Evolutionary conservation across 2,329 filamentous ascomycete genomes (phyloP).

Genomic region (Fusarium sp.): DNA sequence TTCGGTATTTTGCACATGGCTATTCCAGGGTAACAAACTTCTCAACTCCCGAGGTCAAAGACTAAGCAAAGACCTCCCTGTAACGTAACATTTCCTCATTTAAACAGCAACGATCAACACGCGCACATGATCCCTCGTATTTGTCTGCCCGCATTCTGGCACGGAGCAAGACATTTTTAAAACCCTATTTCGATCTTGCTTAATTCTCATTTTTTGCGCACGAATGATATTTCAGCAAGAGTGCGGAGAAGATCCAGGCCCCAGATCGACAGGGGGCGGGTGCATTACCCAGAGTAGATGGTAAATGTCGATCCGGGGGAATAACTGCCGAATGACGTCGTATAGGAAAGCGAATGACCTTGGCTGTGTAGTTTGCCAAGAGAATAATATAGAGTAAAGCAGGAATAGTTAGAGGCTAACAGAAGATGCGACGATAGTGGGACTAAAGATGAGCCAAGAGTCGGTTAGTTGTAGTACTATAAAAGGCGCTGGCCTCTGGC

Average conservation of each 20-base stretch:
- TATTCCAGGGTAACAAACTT: neutral
- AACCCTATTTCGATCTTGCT: conserved; percentile 2
- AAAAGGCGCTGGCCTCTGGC: neutral
- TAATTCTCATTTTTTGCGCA: conserved; percentile 14
- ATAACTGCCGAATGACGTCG: conserved; percentile 33
- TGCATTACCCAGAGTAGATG: conserved; percentile 10
- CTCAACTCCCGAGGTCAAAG: conserved; percentile 1
- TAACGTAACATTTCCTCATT: neutral
- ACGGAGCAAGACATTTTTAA: conserved; percentile 3
- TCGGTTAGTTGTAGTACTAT: neutral
- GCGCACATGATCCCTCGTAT: conserved; percentile 13
- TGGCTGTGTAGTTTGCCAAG: conserved; percentile 12
- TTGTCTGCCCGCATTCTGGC: neutral
- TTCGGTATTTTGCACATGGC: neutral
- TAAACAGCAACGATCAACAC: conserved; percentile 14
- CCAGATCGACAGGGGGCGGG: conserved; percentile 25
- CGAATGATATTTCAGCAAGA: conserved; percentile 15
- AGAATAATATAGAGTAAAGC: neutral
- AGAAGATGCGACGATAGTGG: neutral
- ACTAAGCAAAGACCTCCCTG: neutral
- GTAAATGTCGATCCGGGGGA: conserved; percentile 21
- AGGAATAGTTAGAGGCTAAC: neutral
- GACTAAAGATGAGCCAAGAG: neutral
- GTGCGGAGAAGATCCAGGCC: conserved; percentile 24
- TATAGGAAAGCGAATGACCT: neutral